These are phyloP conservation scores for Schizosaccharomyces versatilis DNA, from an alignment of 1,139 yeast species.

Conservation along the genomic window DNA sequence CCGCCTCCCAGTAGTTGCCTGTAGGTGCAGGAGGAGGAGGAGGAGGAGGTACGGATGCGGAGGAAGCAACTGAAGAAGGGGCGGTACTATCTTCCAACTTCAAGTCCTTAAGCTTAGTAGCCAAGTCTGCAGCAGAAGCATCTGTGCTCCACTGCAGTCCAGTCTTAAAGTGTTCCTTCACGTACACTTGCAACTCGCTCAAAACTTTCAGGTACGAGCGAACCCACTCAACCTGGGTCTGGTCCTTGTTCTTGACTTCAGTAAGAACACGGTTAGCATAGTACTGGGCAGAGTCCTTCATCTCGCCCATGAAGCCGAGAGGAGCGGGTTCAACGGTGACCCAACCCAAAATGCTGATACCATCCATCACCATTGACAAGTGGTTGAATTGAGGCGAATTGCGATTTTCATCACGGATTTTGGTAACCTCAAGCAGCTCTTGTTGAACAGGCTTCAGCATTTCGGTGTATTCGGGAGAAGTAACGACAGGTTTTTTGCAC, in stretches of 20 bases:
- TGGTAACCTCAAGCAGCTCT: conserved; percentile 34
- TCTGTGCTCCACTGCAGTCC: conserved; percentile 60
- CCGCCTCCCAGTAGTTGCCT: conserved; percentile 15
- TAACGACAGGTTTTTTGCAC: conserved; percentile 41
- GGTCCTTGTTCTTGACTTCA: conserved; percentile 41
- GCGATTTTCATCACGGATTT: conserved; percentile 54
- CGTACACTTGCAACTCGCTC: conserved; percentile 48
- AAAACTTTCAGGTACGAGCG: conserved; percentile 38
- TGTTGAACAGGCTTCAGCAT: conserved; percentile 50
- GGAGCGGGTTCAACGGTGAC: conserved; percentile 50
- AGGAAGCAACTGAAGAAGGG: conserved; percentile 5
- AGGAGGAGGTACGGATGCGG: conserved; percentile 22
- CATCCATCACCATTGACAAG: conserved; percentile 68
- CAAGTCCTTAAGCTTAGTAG: neutral
- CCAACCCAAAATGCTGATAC: conserved; percentile 84
- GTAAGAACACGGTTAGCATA: conserved; percentile 81
- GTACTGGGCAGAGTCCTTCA: conserved; percentile 77
- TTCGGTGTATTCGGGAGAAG: conserved; percentile 21
- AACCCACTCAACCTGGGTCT: conserved; percentile 64
- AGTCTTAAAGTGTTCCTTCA: conserved; percentile 52
- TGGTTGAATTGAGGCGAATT: conserved; percentile 43
- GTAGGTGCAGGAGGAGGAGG: conserved; percentile 22
- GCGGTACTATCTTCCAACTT: conserved; percentile 16
- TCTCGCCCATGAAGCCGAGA: conserved; percentile 52
- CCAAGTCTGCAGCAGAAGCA: conserved; percentile 18